Conservation (phyloP, 2,329 filamentous ascomycete genomes). For the Cordyceps cateniannulata region DNA sequence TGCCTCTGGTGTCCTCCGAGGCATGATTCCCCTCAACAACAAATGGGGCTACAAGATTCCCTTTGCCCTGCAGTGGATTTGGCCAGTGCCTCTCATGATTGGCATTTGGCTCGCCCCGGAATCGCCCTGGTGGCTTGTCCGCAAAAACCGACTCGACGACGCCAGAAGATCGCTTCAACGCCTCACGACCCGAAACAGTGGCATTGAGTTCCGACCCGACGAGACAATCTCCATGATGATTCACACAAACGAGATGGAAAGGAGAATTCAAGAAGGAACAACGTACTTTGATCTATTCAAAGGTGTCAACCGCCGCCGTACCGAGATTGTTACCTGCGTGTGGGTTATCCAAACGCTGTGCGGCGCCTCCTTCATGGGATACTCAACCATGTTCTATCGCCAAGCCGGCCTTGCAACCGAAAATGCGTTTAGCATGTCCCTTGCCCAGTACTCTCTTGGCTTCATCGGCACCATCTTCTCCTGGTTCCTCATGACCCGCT, state of each 20-base stretch:
- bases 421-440: slow-evolving; percentile 31
- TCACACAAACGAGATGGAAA: slow-evolving; percentile 44
- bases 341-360: slow-evolving; percentile 36
- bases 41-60: slow-evolving; percentile 38
- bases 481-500: slow-evolving; percentile 30
- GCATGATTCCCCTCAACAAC: slow-evolving; percentile 25
- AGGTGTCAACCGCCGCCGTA: slow-evolving; percentile 38
- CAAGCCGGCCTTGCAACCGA: slow-evolving; percentile 34
- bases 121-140: slow-evolving; percentile 38
- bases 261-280: slow-evolving; percentile 31
- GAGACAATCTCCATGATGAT: slow-evolving; percentile 44
- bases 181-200: slow-evolving; percentile 33
- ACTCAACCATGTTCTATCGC: slow-evolving; percentile 48
- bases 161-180: slow-evolving; percentile 32
- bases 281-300: slow-evolving; percentile 43
- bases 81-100: slow-evolving; percentile 32
- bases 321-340: slow-evolving; percentile 38
- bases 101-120: slow-evolving; percentile 34
- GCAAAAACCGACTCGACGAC: slow-evolving; percentile 27
- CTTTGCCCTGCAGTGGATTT: slow-evolving; percentile 38
- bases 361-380: slow-evolving; percentile 44
- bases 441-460: slow-evolving; percentile 31
- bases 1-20: slow-evolving; percentile 31
- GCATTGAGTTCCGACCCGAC: slow-evolving; percentile 30
- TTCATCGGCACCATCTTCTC: slow-evolving; percentile 33